Conservation (phyloP, 2,329 filamentous ascomycete genomes). For the Cryoendolithus antarcticus region DNA sequence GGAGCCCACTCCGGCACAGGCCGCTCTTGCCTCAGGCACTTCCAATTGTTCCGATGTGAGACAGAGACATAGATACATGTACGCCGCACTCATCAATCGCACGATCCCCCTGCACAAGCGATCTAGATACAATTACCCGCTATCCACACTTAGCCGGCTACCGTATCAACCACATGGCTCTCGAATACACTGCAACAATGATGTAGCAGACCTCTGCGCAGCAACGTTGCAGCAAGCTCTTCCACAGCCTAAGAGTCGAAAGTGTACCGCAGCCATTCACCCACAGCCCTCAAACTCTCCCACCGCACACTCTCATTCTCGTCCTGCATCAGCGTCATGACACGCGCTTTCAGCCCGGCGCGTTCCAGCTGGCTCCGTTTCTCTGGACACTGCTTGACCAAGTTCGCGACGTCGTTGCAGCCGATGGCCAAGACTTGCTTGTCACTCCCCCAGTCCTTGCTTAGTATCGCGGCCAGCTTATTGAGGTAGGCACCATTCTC, state of each 20-base stretch:
- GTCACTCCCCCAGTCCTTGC: conserved; percentile 69
- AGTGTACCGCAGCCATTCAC: conserved; percentile 63
- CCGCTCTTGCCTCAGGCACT: too few species aligned
- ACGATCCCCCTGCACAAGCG: too few species aligned
- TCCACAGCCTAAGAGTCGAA: conserved; percentile 33
- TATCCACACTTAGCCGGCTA: too few species aligned
- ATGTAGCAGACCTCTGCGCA: too few species aligned
- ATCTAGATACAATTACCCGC: too few species aligned
- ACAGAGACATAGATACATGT: too few species aligned
- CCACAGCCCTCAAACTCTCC: conserved; percentile 80
- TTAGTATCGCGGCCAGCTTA: conserved; percentile 75
- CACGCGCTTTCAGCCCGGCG: conserved; percentile 68
- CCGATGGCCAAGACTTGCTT: conserved; percentile 80
- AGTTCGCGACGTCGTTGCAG: conserved; percentile 78
- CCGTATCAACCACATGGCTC: too few species aligned
- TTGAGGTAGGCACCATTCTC: conserved; percentile 67
- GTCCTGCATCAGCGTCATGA: conserved; percentile 91
- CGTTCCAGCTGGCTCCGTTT: conserved; percentile 69
- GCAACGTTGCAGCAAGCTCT: too few species aligned
- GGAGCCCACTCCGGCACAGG: too few species aligned
- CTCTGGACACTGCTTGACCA: conserved; percentile 84
- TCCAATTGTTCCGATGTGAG: too few species aligned
- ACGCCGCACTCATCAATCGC: too few species aligned
- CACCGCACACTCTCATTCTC: conserved; percentile 79
- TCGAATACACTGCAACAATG: too few species aligned